These are phyloP conservation scores for Dactylellina leptospora DNA, from an alignment of 2,329 filamentous ascomycete genomes.

Conservation along the genomic window DNA sequence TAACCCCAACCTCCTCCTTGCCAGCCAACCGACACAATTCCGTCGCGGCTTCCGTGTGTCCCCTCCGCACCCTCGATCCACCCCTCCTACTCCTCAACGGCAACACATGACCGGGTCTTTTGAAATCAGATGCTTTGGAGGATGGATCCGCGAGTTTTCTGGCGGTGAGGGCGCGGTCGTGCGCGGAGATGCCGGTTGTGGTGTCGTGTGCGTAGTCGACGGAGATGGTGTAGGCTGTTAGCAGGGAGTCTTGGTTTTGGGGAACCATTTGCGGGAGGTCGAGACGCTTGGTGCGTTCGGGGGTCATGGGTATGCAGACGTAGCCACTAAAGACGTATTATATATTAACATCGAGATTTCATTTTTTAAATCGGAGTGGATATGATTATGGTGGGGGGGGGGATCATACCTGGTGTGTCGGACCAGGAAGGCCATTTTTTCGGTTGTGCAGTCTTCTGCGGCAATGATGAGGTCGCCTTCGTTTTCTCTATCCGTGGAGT, in stretches of 20 bases:
- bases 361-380: not conserved
- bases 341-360: slow-evolving; percentile 6
- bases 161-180: slow-evolving; percentile 85
- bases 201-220: slow-evolving; percentile 78
- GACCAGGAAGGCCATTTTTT: slow-evolving; percentile 96
- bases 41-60: slow-evolving; percentile 92
- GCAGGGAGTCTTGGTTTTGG: slow-evolving; percentile 78
- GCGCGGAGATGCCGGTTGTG: slow-evolving; percentile 88
- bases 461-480: slow-evolving; percentile 98
- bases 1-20: slow-evolving; percentile 78
- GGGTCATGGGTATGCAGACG: slow-evolving; percentile 84
- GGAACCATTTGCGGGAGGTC: slow-evolving; percentile 88
- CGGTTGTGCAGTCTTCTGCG: slow-evolving; percentile 80
- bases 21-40: slow-evolving; percentile 89
- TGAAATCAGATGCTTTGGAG: slow-evolving; percentile 70
- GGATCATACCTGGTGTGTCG: slow-evolving; percentile 74
- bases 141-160: slow-evolving; percentile 75
- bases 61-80: slow-evolving; percentile 79
- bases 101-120: slow-evolving; percentile 88
- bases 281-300: slow-evolving; percentile 74
- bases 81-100: slow-evolving; percentile 81
- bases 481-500: slow-evolving; percentile 91
- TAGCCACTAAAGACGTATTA: slow-evolving; percentile 76
- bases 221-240: slow-evolving; percentile 91
- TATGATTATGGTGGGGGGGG: not conserved